These are phyloP conservation scores for Coniosporium apollinis DNA, from an alignment of 495 filamentous ascomycete genomes.

Conservation along the genomic window DNA sequence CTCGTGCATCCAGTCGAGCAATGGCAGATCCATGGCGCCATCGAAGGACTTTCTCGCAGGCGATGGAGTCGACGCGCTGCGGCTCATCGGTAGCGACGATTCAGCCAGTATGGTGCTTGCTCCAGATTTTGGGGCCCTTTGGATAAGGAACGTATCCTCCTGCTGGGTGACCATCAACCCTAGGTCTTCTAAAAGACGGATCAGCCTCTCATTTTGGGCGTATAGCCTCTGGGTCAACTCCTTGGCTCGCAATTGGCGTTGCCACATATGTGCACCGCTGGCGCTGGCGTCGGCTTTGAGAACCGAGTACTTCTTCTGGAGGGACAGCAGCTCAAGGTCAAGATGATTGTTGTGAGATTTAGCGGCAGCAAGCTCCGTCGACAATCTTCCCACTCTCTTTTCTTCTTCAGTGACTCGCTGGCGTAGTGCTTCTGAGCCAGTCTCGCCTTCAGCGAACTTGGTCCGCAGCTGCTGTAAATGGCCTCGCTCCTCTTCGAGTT, in stretches of 20 bases:
- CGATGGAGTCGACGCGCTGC: conserved; percentile 19
- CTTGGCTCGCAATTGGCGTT: conserved; percentile 50
- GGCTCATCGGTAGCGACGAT: conserved; percentile 34
- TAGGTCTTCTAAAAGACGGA: conserved; percentile 63
- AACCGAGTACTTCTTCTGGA: conserved; percentile 40
- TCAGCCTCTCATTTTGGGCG: conserved; percentile 57
- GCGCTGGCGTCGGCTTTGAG: conserved; percentile 33
- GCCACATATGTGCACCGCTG: conserved; percentile 32
- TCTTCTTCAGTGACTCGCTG: conserved; percentile 57
- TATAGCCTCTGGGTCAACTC: conserved; percentile 71
- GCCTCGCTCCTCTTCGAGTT: conserved; percentile 48
- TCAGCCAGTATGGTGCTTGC: conserved; percentile 33
- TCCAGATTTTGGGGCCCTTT: conserved; percentile 52
- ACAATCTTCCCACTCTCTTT: conserved; percentile 37
- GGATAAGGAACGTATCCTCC: conserved; percentile 56
- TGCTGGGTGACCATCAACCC: conserved; percentile 65
- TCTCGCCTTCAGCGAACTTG: conserved; percentile 61
- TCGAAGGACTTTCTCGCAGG: conserved; percentile 23
- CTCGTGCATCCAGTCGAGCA: conserved; percentile 64
- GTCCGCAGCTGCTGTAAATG: conserved; percentile 47
- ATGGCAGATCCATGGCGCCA: conserved; percentile 38
- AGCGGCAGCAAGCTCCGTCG: conserved; percentile 47
- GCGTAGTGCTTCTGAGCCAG: conserved; percentile 57
- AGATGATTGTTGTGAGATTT: conserved; percentile 47
- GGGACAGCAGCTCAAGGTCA: conserved; percentile 40